A percentile compares a stretch with the other conserved stretches of the same genome.
phyloP scores from a whole-genome alignment of 805 yeast genomes.

The Priceomyces medius region DNA sequence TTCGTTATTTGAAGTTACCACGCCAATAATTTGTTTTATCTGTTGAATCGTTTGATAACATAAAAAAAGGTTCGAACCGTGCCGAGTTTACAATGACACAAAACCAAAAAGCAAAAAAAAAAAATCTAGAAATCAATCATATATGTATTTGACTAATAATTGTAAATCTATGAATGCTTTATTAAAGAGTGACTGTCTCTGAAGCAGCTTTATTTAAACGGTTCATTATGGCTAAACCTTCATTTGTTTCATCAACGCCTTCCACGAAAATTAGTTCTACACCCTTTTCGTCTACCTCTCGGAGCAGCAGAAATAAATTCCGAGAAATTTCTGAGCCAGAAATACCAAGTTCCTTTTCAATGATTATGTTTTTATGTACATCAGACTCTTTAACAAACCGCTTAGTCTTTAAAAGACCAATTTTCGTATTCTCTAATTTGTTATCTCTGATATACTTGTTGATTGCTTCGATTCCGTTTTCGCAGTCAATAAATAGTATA shows the following conservation, averaged over 20 bases:
- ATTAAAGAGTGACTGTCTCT: conserved; percentile 31
- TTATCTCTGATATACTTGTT: conserved; percentile 19
- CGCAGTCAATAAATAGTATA: conserved; percentile 55
- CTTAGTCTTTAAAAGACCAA: conserved; percentile 54
- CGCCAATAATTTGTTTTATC: neutral
- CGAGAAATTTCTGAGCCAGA: conserved; percentile 65
- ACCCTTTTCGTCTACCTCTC: conserved; percentile 70
- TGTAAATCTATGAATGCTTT: no score
- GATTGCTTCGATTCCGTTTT: conserved; percentile 40
- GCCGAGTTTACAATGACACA: neutral
- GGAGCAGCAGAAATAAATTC: conserved; percentile 66
- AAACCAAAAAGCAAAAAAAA: neutral
- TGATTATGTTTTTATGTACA: conserved; percentile 12
- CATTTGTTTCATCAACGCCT: conserved; percentile 70
- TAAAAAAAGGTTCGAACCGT: neutral
- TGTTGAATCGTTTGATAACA: neutral
- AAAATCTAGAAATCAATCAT: no score
- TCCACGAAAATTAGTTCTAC: conserved; percentile 80
- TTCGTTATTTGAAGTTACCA: neutral
- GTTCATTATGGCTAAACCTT: conserved; percentile 95
- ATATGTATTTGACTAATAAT: no score
- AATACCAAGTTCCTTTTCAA: conserved; percentile 42
- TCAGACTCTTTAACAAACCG: conserved; percentile 27
- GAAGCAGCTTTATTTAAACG: conserved; percentile 82
- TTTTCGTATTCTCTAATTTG: conserved; percentile 22